Percentiles rank a stretch among this genome's conserved stretches.
phyloP scores from a whole-genome alignment of 257 asterid genomes.

The Paraleonurus japonicus region DNA sequence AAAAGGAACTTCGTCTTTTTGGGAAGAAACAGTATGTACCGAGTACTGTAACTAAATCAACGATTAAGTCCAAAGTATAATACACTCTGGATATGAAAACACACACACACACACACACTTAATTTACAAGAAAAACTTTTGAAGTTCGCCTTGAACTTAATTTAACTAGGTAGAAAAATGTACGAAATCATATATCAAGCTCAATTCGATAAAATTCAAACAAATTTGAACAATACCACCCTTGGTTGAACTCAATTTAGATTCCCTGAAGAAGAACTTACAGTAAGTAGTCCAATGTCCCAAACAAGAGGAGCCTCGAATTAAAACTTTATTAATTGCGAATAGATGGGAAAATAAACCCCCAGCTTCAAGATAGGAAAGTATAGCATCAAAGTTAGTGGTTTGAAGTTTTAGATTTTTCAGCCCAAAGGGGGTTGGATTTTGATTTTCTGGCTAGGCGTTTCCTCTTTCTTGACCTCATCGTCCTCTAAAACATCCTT shows the following conservation, averaged over 20 bases:
- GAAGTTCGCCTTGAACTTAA: not conserved
- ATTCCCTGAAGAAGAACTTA: not conserved
- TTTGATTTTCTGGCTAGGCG: constrained; percentile 38
- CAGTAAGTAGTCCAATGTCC: not conserved
- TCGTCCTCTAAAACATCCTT: constrained; percentile 62
- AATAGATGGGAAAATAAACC: not conserved
- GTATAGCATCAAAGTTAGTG: constrained; percentile 23
- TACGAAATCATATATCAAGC: not conserved
- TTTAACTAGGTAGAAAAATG: not conserved
- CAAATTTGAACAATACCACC: not conserved
- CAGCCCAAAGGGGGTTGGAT: constrained; percentile 71
- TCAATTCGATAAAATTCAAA: not conserved
- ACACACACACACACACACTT: not conserved
- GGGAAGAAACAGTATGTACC: not conserved
- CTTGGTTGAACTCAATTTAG: not conserved
- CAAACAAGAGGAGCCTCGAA: not conserved
- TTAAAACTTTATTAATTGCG: constrained; percentile 3
- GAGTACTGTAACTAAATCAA: not conserved
- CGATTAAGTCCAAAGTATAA: not conserved
- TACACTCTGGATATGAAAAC: not conserved
- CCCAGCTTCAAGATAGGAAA: not conserved
- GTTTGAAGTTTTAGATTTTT: constrained; percentile 41
- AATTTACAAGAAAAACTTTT: not conserved
- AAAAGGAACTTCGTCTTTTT: no score
- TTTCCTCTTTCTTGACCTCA: constrained; percentile 46